Percentiles rank a stretch among this genome's conserved stretches.
Conservation (phyloP, 1,284 basidiomycete genomes). For the Sanguinoderma infundibulare region DNA sequence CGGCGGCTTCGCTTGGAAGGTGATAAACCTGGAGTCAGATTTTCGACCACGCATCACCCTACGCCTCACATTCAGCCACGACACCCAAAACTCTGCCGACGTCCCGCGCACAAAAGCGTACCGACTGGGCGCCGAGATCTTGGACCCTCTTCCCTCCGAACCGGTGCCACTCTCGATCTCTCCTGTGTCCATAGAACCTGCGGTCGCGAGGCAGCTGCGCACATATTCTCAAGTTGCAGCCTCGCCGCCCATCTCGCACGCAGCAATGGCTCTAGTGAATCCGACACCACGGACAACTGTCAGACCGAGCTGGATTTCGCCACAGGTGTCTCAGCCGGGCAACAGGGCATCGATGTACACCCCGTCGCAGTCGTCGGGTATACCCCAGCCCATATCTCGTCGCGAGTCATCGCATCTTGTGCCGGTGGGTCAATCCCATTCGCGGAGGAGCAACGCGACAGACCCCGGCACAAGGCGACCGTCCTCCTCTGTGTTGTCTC, state of each 20-base stretch:
- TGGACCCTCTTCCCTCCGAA: not conserved
- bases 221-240: not conserved
- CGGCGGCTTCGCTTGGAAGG: slow-evolving; percentile 4
- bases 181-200: not conserved
- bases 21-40: not conserved
- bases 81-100: not conserved
- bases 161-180: not conserved
- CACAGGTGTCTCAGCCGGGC: not conserved
- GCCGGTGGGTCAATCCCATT: not conserved
- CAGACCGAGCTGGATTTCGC: not conserved
- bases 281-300: not conserved
- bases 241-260: not conserved
- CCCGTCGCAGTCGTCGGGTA: not conserved
- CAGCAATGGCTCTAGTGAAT: not conserved
- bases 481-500: not conserved
- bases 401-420: not conserved
- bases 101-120: not conserved
- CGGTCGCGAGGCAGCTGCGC: too few relatives aligned
- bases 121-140: not conserved
- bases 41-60: not conserved
- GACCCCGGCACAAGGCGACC: not conserved
- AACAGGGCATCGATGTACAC: not conserved
- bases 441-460: not conserved
- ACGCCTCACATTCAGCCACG: not conserved
- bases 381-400: not conserved